phyloP scores from a whole-genome alignment of 2,329 filamentous ascomycete species.

The Cercospora citrullina region DNA sequence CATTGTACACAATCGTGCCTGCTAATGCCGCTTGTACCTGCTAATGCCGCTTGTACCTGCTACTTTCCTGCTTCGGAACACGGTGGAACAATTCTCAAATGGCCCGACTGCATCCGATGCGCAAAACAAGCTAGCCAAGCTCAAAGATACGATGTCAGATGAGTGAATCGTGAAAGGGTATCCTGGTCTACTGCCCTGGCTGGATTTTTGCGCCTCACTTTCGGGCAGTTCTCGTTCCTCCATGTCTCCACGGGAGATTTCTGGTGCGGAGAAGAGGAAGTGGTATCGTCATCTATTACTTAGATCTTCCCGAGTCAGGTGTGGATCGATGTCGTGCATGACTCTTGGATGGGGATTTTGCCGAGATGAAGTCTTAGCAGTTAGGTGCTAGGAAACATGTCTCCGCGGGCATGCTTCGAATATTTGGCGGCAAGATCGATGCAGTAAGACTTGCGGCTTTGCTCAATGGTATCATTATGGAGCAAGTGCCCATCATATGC shows the following conservation, averaged over 20 bases:
- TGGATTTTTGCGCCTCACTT: not conserved
- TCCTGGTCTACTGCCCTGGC: not conserved
- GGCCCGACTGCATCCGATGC: not conserved
- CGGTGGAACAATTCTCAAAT: not conserved
- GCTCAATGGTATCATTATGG: no score
- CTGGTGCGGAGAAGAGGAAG: not conserved
- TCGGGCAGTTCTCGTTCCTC: not conserved
- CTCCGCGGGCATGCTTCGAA: not conserved
- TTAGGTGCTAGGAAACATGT: not conserved
- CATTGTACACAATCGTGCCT: not conserved
- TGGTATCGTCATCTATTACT: not conserved
- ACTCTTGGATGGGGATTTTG: not conserved
- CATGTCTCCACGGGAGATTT: not conserved
- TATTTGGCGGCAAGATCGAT: not conserved
- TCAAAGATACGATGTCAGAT: not conserved
- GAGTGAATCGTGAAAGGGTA: not conserved
- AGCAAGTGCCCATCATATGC: no score
- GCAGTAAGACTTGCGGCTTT: not conserved
- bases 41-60: not conserved
- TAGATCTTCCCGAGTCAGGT: not conserved
- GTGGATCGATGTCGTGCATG: not conserved
- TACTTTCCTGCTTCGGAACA: not conserved
- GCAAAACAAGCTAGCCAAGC: not conserved
- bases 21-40: not conserved
- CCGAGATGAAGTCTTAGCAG: not conserved